Evolutionary conservation across 2,329 filamentous ascomycete genomes (phyloP), one percentile per base, ranked within the genome.

Genomic region (Aspergillus pseudoviridinutans): DNA sequence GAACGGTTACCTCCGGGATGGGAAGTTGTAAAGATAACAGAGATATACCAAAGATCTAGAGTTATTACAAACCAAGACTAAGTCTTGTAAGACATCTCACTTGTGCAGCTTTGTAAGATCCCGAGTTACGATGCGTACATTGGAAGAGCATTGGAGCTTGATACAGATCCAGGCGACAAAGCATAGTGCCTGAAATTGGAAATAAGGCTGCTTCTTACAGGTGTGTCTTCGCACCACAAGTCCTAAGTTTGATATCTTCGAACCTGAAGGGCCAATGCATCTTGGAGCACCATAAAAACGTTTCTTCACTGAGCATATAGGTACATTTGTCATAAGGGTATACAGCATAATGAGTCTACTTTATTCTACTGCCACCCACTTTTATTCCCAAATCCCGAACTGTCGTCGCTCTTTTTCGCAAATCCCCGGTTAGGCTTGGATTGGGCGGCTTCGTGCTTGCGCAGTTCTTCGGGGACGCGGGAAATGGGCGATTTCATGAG

Each of bases 381-480:
- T 50, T 75, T 75, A 8, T 71, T 71, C 41, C 68, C 72, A 58
- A 73, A 74, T 25, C 66, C 67, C 29, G 71, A 71, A 51, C 67
- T 71, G 27, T 75, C 73, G 49, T 82, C 80, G 35, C 79, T 81
- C 70, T 81, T 81, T 62, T 76, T 75, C 12, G 70, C 72, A 50
- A 70, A 68, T 12, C 75, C 75, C 41, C 72, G 73, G n/a, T 69
- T 73, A 0, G 87, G 87, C 73, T 89, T 93, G 69, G 92, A 89
- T 77, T 96, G 92, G n/a, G 92, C 90, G 1, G 90, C 88, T 75
- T 96, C 91, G 71, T 97, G 92, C 65, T 92, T 87, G 69, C 89
- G 82, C 64, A 97, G 76, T 75, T 97, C 94, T 64, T 99, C 94
- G 0, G 94, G 92, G 27, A 99, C 89, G 70, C 90, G 88, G 2